Base-by-base conservation (phyloP, 192 early-diverging fungal species). In the Backusella tuberculispora region DNA sequence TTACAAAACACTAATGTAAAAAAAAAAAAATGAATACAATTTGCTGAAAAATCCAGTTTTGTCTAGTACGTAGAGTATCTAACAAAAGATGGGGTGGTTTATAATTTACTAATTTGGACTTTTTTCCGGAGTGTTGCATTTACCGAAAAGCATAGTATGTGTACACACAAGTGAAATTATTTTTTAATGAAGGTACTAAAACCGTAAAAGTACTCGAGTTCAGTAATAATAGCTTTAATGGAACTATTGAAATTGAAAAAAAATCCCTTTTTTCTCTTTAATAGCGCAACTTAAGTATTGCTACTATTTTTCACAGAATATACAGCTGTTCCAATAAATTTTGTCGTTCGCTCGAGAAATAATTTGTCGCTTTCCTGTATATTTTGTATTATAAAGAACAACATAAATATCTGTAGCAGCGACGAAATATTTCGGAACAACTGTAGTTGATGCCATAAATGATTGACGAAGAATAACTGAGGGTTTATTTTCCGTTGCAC, bases 111-210 rank as follows among this genome's bases (percentile, higher is more conserved):
- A 53, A 53, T 53, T 53, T 53, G n/a, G 50, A 19, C 19, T 1
- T 53, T 53, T 53, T 53, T 19, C 15, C 19, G 50, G n/a, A 24
- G 50, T 53, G 19, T 19, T 53, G 19, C 8, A 53, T 9, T 53
- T 53, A 53, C 50, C 50, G n/a, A 53, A 53, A 53, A 53, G 50
- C 50, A 53, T 8, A 53, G 17, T 53, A 53, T 53, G 50, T 53
- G 19, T 19, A 19, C 50, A 53, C 19, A 19, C n/a, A 19, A 19
- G 19, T 8, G 8, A 19, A 21, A 53, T 53, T 8, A 53, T 21
- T 53, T n/a, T 53, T 53, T 53, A 19, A 19, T 53, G n/a, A 53
- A 9, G n/a, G n/a, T 53, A 24, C 50, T 19, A 53, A 53, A 9
- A 9, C 8, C 19, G 50, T 7, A 53, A 19, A 53, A 8, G 50